A percentile compares a stretch with the other conserved stretches of the same genome.
phyloP scores from a whole-genome alignment of 306 rosid species.

The Vachellia collinsii region DNA sequence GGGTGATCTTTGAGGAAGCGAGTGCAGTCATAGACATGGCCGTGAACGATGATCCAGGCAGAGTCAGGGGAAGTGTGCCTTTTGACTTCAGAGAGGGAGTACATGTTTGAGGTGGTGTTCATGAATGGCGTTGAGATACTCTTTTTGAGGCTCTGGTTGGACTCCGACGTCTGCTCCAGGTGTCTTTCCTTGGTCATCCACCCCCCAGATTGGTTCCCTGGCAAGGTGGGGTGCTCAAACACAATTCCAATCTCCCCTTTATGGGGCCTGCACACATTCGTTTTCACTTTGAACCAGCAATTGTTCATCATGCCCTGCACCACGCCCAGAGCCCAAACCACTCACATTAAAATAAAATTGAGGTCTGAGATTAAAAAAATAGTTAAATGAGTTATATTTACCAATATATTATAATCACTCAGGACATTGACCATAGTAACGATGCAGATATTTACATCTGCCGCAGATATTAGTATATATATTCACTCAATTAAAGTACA shows the following conservation, averaged over 20 bases:
- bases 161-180: conserved; percentile 46
- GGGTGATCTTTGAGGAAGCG: conserved; percentile 81
- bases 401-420: background rate
- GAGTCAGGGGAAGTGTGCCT: conserved; percentile 60
- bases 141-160: conserved; percentile 49
- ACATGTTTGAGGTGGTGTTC: conserved; percentile 54
- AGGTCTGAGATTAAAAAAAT: background rate
- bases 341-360: background rate
- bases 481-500: background rate
- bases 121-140: conserved; percentile 69
- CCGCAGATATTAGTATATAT: background rate
- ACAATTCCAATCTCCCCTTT: conserved; percentile 71
- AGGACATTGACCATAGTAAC: background rate
- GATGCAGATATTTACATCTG: background rate
- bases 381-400: background rate
- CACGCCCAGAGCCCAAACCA: background rate
- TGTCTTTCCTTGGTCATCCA: conserved; percentile 79
- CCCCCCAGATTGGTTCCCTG: conserved; percentile 85
- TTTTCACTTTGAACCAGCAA: conserved; percentile 84
- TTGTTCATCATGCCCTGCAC: conserved; percentile 94
- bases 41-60: conserved; percentile 77
- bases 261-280: conserved; percentile 63
- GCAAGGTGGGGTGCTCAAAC: conserved; percentile 82
- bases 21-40: conserved; percentile 78
- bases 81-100: conserved; percentile 61